Evolutionary conservation across 371 early-diverging fungal species (phyloP), one percentile per base, ranked within the genome.

Genomic region (Mortierella sp.): DNA sequence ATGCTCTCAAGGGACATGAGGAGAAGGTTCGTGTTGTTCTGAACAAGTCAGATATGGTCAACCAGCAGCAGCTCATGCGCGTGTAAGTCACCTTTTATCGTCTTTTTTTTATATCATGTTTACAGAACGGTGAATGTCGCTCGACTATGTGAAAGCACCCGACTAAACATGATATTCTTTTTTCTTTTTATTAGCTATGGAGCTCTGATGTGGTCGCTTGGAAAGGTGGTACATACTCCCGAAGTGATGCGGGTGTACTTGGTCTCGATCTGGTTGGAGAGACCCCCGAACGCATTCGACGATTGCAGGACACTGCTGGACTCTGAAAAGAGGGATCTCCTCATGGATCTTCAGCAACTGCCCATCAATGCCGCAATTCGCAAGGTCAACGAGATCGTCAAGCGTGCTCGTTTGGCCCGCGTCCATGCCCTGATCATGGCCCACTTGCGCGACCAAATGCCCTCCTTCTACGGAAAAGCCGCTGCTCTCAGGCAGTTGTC

Each of bases 181-280:
- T 34, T 3, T 37, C 61, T 5, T 34, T 21, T 2, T 16, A 69
- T 31, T 76, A 94, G 94, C 0, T 95, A 96, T 80, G 97, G 97
- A 75, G 97, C 97, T 16, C 88, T 97, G 89, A 97, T 97, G 97
- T 97, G 97, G 97, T 96, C 97, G 34, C 90, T 97, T 16, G 97
- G 97, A 71, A 96, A 95, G 83, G 96, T 97, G 1, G 90, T 97
- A 6, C 91, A 94, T 57, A 95, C 96, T 0, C 97, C 97, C 46
- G 97, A 97, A 88, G 97, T 97, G 34, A 92, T 93, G 90, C 93
- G 97, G 43, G 97, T 97, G 59, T 97, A 94, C 81, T 80, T 97
- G 71, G 93, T 95, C 19, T 94, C 94, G 5, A 96, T 97, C 87
- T 96, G 97, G 96, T 91, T 91, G 9, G 91, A 93, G 59, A 92